Percentiles rank a stretch among this genome's conserved stretches.
Conservation (phyloP, 2,329 filamentous ascomycete species). For the Pseudocercospora cruenta region DNA sequence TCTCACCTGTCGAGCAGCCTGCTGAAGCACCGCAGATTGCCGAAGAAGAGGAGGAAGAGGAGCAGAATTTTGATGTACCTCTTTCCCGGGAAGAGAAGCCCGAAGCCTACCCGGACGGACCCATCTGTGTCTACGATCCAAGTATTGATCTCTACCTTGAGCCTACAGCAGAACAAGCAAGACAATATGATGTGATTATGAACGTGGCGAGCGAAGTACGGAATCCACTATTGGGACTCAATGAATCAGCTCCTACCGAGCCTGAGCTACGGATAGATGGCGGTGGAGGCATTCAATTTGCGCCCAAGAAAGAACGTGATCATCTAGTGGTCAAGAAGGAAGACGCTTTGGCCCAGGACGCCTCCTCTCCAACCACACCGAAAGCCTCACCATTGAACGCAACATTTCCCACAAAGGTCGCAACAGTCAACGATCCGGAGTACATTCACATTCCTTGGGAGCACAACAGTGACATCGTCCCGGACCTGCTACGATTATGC, state of each 20-base stretch:
- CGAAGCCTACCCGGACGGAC: slow-evolving; percentile 79
- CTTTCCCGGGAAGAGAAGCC: slow-evolving; percentile 70
- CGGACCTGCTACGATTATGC: slow-evolving; percentile 74
- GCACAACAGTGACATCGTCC: slow-evolving; percentile 83
- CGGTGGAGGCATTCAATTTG: slow-evolving; percentile 40
- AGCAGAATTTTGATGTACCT: slow-evolving; percentile 58
- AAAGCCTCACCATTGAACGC: slow-evolving; percentile 55
- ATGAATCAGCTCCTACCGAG: slow-evolving; percentile 26
- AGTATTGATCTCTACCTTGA: slow-evolving; percentile 79
- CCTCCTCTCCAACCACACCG: slow-evolving; percentile 53
- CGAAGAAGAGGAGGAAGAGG: slow-evolving; percentile 49
- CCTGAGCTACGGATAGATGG: slow-evolving; percentile 40
- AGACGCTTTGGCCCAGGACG: slow-evolving; percentile 18
- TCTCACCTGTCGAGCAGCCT: slow-evolving; percentile 32
- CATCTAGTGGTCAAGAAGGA: slow-evolving; percentile 19
- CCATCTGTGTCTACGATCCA: slow-evolving; percentile 78
- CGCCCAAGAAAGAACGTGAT: slow-evolving; percentile 31
- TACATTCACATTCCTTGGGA: slow-evolving; percentile 90
- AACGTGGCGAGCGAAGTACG: slow-evolving; percentile 82
- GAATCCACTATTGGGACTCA: slow-evolving; percentile 65
- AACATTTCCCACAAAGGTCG: slow-evolving; percentile 34
- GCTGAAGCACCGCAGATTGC: slow-evolving; percentile 18
- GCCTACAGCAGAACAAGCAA: slow-evolving; percentile 75
- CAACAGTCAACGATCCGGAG: slow-evolving; percentile 62
- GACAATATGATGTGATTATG: slow-evolving; percentile 78